Evolutionary conservation across 1,284 basidiomycete species (phyloP).

Genomic region (Papiliotrema flavescens): DNA sequence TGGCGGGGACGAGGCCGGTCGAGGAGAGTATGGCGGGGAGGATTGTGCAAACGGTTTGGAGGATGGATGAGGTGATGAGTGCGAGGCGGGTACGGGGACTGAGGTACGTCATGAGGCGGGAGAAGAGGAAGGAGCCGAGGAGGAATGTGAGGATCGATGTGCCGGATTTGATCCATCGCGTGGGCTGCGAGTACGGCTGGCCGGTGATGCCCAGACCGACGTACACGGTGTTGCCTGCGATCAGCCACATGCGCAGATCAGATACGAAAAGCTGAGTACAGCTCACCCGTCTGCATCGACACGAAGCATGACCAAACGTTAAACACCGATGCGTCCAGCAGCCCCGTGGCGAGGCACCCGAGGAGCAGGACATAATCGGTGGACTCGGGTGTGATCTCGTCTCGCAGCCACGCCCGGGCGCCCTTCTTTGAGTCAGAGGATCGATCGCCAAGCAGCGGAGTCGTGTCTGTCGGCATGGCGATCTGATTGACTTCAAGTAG

Average conservation of each 20-base stretch:
- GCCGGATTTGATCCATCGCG: constrained; percentile 15
- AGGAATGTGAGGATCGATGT: constrained; percentile 18
- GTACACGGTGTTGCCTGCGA: constrained; percentile 15
- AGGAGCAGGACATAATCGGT: constrained; percentile 11
- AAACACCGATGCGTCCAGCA: constrained; percentile 17
- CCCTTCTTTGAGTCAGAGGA: background rate
- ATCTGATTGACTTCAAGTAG: background rate
- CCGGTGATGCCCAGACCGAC: constrained; percentile 15
- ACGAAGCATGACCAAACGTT: constrained; percentile 21
- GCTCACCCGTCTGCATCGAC: constrained; percentile 19
- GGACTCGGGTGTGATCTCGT: constrained; percentile 8
- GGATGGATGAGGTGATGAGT: background rate
- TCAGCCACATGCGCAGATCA: background rate
- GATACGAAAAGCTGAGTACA: background rate
- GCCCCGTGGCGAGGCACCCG: constrained; percentile 16
- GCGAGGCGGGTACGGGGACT: constrained; percentile 4
- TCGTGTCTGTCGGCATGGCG: background rate
- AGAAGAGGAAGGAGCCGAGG: constrained; percentile 16
- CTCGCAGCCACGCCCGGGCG: constrained; percentile 1
- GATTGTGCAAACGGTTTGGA: constrained; percentile 8
- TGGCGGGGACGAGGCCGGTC: constrained; percentile 3
- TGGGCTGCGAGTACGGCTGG: constrained; percentile 12
- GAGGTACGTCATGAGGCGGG: constrained; percentile 5
- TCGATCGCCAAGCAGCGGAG: background rate
- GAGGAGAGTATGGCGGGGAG: constrained; percentile 5